phyloP scores from a whole-genome alignment of 1,284 basidiomycete species.

The Malassezia caprae region DNA sequence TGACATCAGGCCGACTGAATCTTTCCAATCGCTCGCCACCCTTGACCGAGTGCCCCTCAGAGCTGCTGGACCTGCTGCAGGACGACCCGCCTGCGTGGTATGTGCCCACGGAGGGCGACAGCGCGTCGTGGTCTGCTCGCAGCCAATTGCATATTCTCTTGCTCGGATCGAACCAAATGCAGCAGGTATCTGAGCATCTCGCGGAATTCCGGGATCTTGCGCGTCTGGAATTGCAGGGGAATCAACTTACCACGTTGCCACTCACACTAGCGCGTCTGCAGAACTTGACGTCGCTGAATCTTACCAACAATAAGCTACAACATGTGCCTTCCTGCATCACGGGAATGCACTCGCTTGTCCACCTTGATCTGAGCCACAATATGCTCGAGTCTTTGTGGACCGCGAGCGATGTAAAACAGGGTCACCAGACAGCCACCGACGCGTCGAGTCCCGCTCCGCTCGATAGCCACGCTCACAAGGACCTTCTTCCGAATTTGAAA shows the following conservation, averaged over 20 bases:
- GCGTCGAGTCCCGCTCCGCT: not conserved
- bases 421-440: not conserved
- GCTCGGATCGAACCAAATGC: constrained; percentile 29
- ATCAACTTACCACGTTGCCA: constrained; percentile 27
- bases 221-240: constrained; percentile 35
- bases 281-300: constrained; percentile 28
- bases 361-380: constrained; percentile 40
- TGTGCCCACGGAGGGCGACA: not conserved
- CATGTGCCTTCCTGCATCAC: constrained; percentile 26
- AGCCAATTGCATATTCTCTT: constrained; percentile 26
- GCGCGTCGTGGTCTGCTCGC: constrained; percentile 28
- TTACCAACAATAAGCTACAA: constrained; percentile 31
- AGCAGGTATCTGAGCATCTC: constrained; percentile 24
- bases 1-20: constrained; percentile 4
- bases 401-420: constrained; percentile 11
- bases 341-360: constrained; percentile 28
- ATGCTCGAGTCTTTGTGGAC: constrained; percentile 30
- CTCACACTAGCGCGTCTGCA: constrained; percentile 22
- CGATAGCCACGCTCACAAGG: not conserved
- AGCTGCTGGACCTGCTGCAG: not conserved
- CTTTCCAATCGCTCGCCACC: constrained; percentile 1
- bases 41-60: not conserved
- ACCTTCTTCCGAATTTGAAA: constrained; percentile 23
- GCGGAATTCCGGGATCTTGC: constrained; percentile 26
- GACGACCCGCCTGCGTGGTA: constrained; percentile 9